Percentiles rank a stretch among this genome's conserved stretches.
These are phyloP conservation scores for Xylaria cubensis DNA, from an alignment of 495 filamentous ascomycete genomes.

Conservation along the genomic window DNA sequence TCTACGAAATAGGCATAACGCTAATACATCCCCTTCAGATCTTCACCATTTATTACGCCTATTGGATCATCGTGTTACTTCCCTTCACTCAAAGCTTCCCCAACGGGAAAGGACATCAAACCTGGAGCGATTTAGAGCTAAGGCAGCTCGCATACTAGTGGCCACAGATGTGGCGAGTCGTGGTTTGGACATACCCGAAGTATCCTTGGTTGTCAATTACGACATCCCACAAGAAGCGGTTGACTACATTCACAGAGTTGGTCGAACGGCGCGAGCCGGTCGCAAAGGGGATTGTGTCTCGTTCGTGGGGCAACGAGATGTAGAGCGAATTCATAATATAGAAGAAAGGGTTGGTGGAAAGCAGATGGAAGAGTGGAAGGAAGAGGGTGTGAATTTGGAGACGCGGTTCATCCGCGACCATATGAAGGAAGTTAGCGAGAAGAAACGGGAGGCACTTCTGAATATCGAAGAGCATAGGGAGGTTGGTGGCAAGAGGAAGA, in stretches of 20 bases:
- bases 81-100: constrained; percentile 83
- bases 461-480: constrained; percentile 93
- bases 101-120: constrained; percentile 86
- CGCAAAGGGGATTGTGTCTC: constrained; percentile 81
- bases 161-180: constrained; percentile 96
- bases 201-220: constrained; percentile 90
- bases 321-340: constrained; percentile 83
- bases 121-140: constrained; percentile 87
- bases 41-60: constrained; percentile 84
- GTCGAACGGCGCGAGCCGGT: constrained; percentile 92
- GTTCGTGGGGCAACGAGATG: constrained; percentile 90
- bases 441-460: constrained; percentile 86
- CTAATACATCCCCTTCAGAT: constrained; percentile 42
- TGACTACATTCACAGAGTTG: constrained; percentile 96
- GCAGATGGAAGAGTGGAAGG: constrained; percentile 80
- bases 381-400: constrained; percentile 92
- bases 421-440: constrained; percentile 86
- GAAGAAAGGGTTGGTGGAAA: constrained; percentile 77
- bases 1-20: neutral
- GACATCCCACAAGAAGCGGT: constrained; percentile 95
- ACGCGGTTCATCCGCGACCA: constrained; percentile 80
- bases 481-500: constrained; percentile 76
- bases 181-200: constrained; percentile 94
- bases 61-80: constrained; percentile 87
- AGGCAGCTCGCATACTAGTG: constrained; percentile 87